Conservation (phyloP, 2,329 filamentous ascomycete species). For the Aspergillus sp. region DNA sequence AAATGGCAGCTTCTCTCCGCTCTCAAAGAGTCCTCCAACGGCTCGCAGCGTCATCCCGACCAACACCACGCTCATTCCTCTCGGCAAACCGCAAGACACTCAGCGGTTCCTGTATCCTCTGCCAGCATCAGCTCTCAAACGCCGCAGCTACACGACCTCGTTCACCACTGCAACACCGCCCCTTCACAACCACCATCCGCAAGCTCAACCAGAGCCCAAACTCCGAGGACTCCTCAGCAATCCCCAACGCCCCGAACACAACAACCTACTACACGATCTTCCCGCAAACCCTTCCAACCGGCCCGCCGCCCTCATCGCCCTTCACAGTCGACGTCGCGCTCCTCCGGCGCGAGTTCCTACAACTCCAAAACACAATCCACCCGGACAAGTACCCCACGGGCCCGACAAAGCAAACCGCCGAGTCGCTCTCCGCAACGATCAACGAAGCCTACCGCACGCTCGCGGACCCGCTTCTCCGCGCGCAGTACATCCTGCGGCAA, state of each 20-base stretch:
- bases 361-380: slow-evolving; percentile 64
- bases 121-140: background rate
- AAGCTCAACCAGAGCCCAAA: slow-evolving; percentile 9
- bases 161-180: slow-evolving; percentile 11
- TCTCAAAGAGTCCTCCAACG: slow-evolving; percentile 14
- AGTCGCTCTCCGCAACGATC: slow-evolving; percentile 76
- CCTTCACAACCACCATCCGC: slow-evolving; percentile 25
- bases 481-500: slow-evolving; percentile 78
- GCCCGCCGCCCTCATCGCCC: slow-evolving; percentile 73
- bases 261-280: slow-evolving; percentile 84
- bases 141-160: background rate
- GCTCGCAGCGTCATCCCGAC: background rate
- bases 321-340: slow-evolving; percentile 71
- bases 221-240: background rate
- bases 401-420: slow-evolving; percentile 60
- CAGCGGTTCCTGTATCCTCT: slow-evolving; percentile 12
- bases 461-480: slow-evolving; percentile 71
- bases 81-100: background rate
- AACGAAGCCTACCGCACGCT: slow-evolving; percentile 93
- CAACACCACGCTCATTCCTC: slow-evolving; percentile 2
- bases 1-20: slow-evolving; percentile 13
- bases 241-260: slow-evolving; percentile 33
- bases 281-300: slow-evolving; percentile 70
- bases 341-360: slow-evolving; percentile 82
- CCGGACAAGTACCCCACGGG: slow-evolving; percentile 50